Conservation (phyloP, 2,329 filamentous ascomycete species). For the Stachybotrys chlorohalonatus region DNA sequence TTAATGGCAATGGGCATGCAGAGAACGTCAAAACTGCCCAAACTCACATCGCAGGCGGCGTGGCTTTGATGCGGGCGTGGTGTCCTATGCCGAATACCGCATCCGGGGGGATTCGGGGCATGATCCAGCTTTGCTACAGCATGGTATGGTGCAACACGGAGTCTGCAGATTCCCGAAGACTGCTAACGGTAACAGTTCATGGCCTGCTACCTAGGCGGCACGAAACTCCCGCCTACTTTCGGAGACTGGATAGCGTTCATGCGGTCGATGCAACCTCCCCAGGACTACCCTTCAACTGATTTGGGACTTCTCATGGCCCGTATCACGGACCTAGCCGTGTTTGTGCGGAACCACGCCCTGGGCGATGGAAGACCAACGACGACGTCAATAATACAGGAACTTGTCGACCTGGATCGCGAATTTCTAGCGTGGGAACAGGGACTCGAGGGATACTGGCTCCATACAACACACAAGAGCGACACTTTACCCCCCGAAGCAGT, state of each 20-base stretch:
- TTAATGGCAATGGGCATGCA: conserved; percentile 39
- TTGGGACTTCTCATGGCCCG: conserved; percentile 30
- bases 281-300: conserved; percentile 29
- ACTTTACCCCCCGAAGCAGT: conserved; percentile 30
- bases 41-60: conserved; percentile 50
- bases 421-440: conserved; percentile 29
- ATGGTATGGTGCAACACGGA: conserved; percentile 29
- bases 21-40: conserved; percentile 41
- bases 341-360: conserved; percentile 22
- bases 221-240: conserved; percentile 29
- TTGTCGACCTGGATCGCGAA: conserved; percentile 28
- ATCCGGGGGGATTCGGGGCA: conserved; percentile 37
- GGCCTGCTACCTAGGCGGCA: conserved; percentile 29
- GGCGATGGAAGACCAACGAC: conserved; percentile 27
- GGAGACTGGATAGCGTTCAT: conserved; percentile 34
- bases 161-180: neutral
- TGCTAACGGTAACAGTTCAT: conserved; percentile 27
- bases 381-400: conserved; percentile 24
- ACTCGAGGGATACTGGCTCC: conserved; percentile 26
- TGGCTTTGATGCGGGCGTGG: conserved; percentile 44
- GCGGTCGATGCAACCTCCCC: conserved; percentile 21
- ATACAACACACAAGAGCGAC: conserved; percentile 19
- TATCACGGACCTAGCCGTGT: conserved; percentile 29
- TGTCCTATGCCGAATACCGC: conserved; percentile 27
- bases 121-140: conserved; percentile 47